Conservation (phyloP, 2,329 filamentous ascomycete species). For the Cadophora luteo-olivacea region DNA sequence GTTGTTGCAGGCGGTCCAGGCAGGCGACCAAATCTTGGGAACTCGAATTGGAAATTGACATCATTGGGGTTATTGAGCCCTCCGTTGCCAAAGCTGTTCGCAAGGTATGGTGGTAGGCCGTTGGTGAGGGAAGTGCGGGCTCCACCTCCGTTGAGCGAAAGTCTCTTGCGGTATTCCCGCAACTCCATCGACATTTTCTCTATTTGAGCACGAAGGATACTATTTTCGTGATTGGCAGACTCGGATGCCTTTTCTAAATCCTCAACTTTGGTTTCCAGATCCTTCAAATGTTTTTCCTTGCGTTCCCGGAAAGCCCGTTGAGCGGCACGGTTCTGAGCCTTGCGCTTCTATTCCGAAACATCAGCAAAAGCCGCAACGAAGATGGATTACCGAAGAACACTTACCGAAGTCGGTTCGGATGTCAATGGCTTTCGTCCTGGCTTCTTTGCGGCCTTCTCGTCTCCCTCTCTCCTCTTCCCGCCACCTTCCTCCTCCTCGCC, state of each 20-base stretch:
- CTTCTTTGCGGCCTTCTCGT: conserved; percentile 91
- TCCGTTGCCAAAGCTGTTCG: conserved; percentile 55
- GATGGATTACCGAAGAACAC: conserved; percentile 50
- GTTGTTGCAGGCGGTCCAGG: conserved; percentile 50
- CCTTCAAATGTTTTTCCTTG: conserved; percentile 90
- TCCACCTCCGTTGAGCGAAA: conserved; percentile 61
- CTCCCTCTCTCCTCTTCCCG: conserved; percentile 70
- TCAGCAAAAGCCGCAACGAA: conserved; percentile 33
- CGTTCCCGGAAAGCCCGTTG: conserved; percentile 93
- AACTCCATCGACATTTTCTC: conserved; percentile 86
- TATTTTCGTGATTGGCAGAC: conserved; percentile 84
- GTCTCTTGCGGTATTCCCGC: conserved; percentile 86
- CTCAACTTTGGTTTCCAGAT: conserved; percentile 79
- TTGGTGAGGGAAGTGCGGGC: conserved; percentile 33
- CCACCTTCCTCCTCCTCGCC: conserved; percentile 68
- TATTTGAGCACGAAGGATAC: conserved; percentile 81
- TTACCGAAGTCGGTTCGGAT: conserved; percentile 92
- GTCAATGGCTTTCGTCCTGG: conserved; percentile 95
- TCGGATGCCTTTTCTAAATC: conserved; percentile 84
- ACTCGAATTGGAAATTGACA: conserved; percentile 93
- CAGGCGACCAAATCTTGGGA: conserved; percentile 88
- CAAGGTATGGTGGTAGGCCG: conserved; percentile 37
- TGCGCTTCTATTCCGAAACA: conserved; percentile 72
- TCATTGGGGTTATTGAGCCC: conserved; percentile 68
- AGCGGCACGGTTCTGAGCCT: conserved; percentile 92